Evolutionary conservation across 1,139 yeast species (phyloP).

Genomic region (Yamadazyma diospyri): DNA sequence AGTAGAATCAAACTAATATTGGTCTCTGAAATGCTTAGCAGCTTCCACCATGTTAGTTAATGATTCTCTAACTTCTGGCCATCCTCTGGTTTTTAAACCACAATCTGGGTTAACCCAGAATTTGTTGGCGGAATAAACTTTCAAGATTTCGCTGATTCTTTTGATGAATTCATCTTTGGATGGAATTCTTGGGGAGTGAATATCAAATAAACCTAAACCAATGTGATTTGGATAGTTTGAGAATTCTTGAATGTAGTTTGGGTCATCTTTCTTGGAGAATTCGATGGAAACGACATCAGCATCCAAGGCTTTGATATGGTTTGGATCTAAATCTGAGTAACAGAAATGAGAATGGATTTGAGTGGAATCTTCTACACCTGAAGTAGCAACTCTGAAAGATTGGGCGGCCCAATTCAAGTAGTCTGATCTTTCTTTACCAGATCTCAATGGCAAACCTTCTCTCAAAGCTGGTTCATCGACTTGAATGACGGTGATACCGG

Average conservation of each 20-base stretch:
- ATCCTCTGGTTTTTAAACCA: constrained; percentile 98
- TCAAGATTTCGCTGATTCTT: constrained; percentile 91
- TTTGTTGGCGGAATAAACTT: constrained; percentile 95
- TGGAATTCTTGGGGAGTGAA: constrained; percentile 99
- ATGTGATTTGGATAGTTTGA: constrained; percentile 98
- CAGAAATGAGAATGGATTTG: constrained; percentile 99
- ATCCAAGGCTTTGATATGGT: constrained; percentile 98
- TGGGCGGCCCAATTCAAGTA: constrained; percentile 99
- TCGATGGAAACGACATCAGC: constrained; percentile 99
- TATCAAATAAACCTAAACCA: constrained; percentile 98
- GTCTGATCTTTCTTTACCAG: constrained; percentile 93
- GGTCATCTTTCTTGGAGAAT: constrained; percentile 99
- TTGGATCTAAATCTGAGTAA: constrained; percentile 99
- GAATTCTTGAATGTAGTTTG: constrained; percentile 96
- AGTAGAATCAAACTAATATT: constrained; percentile 24
- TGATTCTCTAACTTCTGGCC: constrained; percentile 83
- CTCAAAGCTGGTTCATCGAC: constrained; percentile 99
- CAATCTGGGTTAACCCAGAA: constrained; percentile 99
- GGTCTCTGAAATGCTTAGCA: constrained; percentile 90
- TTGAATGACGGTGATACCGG: constrained; percentile 96
- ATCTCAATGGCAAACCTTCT: constrained; percentile 99
- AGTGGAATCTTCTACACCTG: constrained; percentile 92
- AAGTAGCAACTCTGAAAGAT: constrained; percentile 98
- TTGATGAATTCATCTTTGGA: constrained; percentile 92
- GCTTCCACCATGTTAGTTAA: constrained; percentile 98